Evolutionary conservation across 169 alveolate species (phyloP).

Genomic region (Plasmodium ovale): DNA sequence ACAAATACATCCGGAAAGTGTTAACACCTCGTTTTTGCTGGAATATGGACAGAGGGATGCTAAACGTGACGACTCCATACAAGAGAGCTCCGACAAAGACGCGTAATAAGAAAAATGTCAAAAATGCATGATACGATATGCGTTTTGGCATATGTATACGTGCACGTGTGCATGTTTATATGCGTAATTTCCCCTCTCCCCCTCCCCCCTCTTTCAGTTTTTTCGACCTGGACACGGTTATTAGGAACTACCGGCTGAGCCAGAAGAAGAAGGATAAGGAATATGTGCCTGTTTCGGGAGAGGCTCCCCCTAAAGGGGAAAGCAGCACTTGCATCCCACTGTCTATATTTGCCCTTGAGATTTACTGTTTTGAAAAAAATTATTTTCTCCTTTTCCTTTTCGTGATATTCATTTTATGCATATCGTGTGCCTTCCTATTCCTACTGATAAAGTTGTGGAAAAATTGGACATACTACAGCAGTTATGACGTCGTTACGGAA

Average conservation of each 20-base stretch:
- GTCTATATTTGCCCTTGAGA: conserved; percentile 6
- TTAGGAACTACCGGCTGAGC: conserved; percentile 25
- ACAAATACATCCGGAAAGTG: conserved; percentile 21
- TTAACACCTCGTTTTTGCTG: conserved; percentile 20
- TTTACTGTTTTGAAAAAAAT: conserved; percentile 41
- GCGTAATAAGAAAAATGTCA: conserved; percentile 21
- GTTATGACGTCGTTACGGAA: conserved; percentile 33
- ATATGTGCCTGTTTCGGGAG: neutral
- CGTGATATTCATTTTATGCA: neutral
- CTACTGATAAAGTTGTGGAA: conserved; percentile 38
- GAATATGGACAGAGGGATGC: conserved; percentile 12
- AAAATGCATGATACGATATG: no score
- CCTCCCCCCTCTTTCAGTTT: neutral
- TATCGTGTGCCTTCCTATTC: conserved; percentile 39
- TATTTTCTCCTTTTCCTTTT: conserved; percentile 19
- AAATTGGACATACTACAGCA: conserved; percentile 48
- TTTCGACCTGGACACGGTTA: conserved; percentile 32
- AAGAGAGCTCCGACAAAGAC: neutral
- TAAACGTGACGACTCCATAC: neutral
- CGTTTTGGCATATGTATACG: neutral
- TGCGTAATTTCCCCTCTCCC: neutral
- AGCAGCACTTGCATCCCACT: neutral
- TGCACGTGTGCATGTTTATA: no score
- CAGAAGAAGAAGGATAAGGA: conserved; percentile 11
- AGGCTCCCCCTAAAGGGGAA: neutral